phyloP scores from a whole-genome alignment of 192 early-diverging fungal species.

The Globomyces pollinis-pini region DNA sequence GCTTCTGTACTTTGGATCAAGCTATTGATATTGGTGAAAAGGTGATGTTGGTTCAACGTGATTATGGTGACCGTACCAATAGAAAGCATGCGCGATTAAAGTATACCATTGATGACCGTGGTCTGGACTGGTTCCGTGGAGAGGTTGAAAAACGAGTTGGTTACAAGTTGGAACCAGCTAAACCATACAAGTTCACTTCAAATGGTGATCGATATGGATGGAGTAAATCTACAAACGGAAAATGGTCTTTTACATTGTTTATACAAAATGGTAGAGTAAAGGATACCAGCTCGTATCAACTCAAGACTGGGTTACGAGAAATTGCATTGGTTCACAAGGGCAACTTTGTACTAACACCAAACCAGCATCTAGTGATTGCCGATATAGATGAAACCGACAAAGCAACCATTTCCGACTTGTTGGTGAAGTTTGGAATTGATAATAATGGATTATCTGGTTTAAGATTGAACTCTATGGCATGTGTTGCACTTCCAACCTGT shows the following conservation, averaged over 20 bases:
- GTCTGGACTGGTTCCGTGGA: conserved; percentile 81
- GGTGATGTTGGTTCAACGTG: conserved; percentile 88
- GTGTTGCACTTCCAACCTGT: conserved; percentile 93
- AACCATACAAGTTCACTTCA: conserved; percentile 70
- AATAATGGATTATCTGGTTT: conserved; percentile 73
- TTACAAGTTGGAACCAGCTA: conserved; percentile 56
- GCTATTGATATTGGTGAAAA: conserved; percentile 79
- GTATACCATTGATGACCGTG: conserved; percentile 96
- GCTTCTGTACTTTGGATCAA: conserved; percentile 69
- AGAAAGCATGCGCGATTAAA: conserved; percentile 96
- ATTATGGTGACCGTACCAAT: conserved; percentile 93
- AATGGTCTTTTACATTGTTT: conserved; percentile 80
- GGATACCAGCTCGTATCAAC: conserved; percentile 62
- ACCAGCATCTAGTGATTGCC: conserved; percentile 84
- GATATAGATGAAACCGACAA: conserved; percentile 67
- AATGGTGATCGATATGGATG: conserved; percentile 96
- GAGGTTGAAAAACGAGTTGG: conserved; percentile 80
- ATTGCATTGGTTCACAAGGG: conserved; percentile 64
- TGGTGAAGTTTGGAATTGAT: conserved; percentile 74
- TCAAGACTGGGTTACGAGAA: conserved; percentile 71
- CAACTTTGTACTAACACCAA: conserved; percentile 68
- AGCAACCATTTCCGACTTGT: conserved; percentile 33
- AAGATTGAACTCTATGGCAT: conserved; percentile 88
- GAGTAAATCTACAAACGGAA: conserved; percentile 60
- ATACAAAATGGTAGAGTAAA: conserved; percentile 88